Base-by-base conservation (phyloP, 345 rosid species). In the Anastatica hierochuntica region DNA sequence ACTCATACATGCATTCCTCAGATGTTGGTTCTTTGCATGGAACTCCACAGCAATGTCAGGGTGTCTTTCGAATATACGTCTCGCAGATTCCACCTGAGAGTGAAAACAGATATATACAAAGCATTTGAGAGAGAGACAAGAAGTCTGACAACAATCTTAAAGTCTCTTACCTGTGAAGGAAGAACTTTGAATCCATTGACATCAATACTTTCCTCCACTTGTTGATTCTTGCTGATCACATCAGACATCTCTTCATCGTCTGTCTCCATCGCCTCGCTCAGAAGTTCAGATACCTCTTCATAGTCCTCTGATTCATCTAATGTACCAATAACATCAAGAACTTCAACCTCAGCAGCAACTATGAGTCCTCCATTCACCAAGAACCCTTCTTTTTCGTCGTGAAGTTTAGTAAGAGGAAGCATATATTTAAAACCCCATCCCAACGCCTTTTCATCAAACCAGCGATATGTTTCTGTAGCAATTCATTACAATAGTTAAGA, bases 291-390 rank as follows among this genome's bases (percentile, higher is more conserved):
- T 40, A 10, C 13, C 7, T 15, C 14, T 38, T 18, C 2, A 35
- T 13, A 14, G 14, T 34, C 21, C 18, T 33, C 15, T 44, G 51
- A 35, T 19, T 24, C 37, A 30, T 48, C 23, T 10, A 8, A 2
- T 29, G 38, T 14, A 5, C 66, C 68, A 30, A 56, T 55, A 12
- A 35, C 4, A 55, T 62, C 53, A 40, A 55, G 62, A 45, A 58
- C 23, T 0, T 60, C 23, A 42, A 89, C 72, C 70, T 85, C 94
- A 49, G 71, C 88, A 77, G 76, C 90, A 44, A 89, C 56, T 7
- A 75, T 58, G 49, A 79, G 74, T 2, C 73, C 68, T 37, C 81
- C 88, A 66, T 81, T 78, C 33, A 70, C 38, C 7, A 33, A 31
- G 19, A 43, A 56, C 11, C 42, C 61, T 1, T n/a, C n/a, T n/a